phyloP scores from a whole-genome alignment of 2,329 filamentous ascomycete species.

The Emergomyces africanus region DNA sequence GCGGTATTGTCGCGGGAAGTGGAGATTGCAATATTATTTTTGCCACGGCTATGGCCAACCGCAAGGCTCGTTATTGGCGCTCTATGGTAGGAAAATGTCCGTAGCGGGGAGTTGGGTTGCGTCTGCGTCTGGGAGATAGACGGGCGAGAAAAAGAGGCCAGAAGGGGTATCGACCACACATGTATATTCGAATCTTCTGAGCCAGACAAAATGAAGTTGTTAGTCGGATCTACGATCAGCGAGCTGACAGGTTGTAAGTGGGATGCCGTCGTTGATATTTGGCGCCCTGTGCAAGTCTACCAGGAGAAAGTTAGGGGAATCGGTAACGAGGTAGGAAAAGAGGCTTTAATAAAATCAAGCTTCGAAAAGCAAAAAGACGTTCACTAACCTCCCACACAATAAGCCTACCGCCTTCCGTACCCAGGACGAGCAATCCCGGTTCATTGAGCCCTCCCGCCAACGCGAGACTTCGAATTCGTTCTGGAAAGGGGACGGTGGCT shows the following conservation, averaged over 20 bases:
- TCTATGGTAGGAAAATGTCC: slow-evolving; percentile 62
- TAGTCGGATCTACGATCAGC: slow-evolving; percentile 56
- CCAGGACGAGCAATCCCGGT: slow-evolving; percentile 53
- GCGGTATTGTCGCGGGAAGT: slow-evolving; percentile 76
- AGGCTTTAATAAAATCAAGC: no score
- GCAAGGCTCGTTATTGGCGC: slow-evolving; percentile 35
- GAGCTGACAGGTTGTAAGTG: slow-evolving; percentile 50
- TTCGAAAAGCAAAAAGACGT: not conserved
- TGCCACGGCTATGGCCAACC: slow-evolving; percentile 54
- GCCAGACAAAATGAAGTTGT: slow-evolving; percentile 34
- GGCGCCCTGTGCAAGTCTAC: slow-evolving; percentile 33
- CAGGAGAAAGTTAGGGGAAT: not conserved
- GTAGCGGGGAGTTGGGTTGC: slow-evolving; percentile 51
- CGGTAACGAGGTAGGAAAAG: not conserved
- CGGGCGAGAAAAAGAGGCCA: slow-evolving; percentile 50
- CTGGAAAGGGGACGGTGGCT: slow-evolving; percentile 73
- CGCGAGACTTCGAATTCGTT: slow-evolving; percentile 67
- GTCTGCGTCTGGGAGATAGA: slow-evolving; percentile 28
- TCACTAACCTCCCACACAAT: slow-evolving; percentile 82
- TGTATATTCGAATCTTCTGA: slow-evolving; percentile 70
- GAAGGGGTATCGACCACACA: slow-evolving; percentile 70
- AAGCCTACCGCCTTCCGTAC: slow-evolving; percentile 72
- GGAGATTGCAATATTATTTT: slow-evolving; percentile 72
- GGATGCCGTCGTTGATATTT: slow-evolving; percentile 32
- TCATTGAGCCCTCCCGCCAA: slow-evolving; percentile 51